A percentile compares a stretch with the other conserved stretches of the same genome.
phyloP scores from a whole-genome alignment of 495 filamentous ascomycete genomes.

The Aspergillus nidulans region DNA sequence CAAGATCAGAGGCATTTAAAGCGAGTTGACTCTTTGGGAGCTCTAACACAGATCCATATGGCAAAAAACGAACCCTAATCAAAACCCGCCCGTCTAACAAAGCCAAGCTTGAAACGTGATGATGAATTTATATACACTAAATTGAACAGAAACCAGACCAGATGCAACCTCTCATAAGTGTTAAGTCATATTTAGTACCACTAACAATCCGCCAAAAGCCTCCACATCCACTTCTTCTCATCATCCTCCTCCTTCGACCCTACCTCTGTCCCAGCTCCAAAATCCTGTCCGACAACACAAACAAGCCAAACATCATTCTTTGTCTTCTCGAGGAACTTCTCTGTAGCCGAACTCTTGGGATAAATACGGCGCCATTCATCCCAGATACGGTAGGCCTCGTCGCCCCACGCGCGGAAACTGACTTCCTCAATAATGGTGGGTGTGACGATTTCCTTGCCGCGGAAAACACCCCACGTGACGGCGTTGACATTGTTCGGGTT shows the following conservation, averaged over 20 bases:
- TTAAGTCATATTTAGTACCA: background rate
- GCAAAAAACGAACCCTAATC: no score
- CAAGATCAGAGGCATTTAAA: no score
- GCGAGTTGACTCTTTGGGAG: no score
- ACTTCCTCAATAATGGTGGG: constrained; percentile 97
- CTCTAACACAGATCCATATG: no score
- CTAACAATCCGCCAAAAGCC: constrained; percentile 31
- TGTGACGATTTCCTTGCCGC: constrained; percentile 93
- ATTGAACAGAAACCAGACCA: background rate
- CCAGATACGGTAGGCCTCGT: constrained; percentile 96
- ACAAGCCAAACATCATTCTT: constrained; percentile 76
- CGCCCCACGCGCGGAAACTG: constrained; percentile 89
- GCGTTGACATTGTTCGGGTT: constrained; percentile 69
- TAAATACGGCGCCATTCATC: constrained; percentile 89
- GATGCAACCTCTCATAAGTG: background rate
- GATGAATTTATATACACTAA: constrained; percentile 6
- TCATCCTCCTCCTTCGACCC: constrained; percentile 43
- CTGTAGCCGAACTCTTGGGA: constrained; percentile 57
- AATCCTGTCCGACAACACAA: constrained; percentile 86
- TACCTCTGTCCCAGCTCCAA: constrained; percentile 42
- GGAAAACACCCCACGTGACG: constrained; percentile 95
- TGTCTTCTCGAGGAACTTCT: constrained; percentile 61
- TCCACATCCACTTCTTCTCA: constrained; percentile 44
- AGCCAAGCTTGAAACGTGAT: background rate
- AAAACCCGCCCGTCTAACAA: background rate